These are phyloP conservation scores for Prunus fruticosa DNA, from an alignment of 306 rosid genomes.

Conservation along the genomic window DNA sequence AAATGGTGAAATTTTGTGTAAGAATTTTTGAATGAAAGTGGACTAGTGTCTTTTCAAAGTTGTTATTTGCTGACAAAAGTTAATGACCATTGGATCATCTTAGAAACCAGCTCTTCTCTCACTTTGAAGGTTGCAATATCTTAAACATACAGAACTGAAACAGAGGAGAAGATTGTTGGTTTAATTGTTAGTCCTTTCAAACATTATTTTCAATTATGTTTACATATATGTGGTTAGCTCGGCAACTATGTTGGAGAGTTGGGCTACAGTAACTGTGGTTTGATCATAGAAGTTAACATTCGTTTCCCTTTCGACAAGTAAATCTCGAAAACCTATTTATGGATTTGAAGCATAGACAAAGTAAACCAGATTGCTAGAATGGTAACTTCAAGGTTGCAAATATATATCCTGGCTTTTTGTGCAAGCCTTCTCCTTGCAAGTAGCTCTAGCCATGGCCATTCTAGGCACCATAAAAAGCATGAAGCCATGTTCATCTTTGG, in stretches of 20 bases:
- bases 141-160: not conserved
- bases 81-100: too few species aligned
- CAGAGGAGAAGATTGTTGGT: not conserved
- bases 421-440: not conserved
- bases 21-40: too few species aligned
- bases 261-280: too few species aligned
- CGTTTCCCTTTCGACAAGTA: not conserved
- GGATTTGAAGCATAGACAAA: not conserved
- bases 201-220: too few species aligned
- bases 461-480: not conserved
- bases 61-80: too few species aligned
- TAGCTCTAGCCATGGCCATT: not conserved
- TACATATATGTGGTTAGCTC: not conserved
- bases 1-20: too few species aligned
- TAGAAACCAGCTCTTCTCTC: too few species aligned
- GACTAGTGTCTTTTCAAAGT: too few species aligned
- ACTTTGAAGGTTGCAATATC: too few species aligned
- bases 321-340: not conserved
- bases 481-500: slow-evolving; percentile 40
- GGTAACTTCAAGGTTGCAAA: not conserved
- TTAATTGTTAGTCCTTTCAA: not conserved
- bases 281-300: not conserved
- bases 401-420: not conserved
- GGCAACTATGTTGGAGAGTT: too few species aligned
- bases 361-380: not conserved